phyloP scores from a whole-genome alignment of 176 grass and related monocot species.

The Eremochloa ophiuroides region DNA sequence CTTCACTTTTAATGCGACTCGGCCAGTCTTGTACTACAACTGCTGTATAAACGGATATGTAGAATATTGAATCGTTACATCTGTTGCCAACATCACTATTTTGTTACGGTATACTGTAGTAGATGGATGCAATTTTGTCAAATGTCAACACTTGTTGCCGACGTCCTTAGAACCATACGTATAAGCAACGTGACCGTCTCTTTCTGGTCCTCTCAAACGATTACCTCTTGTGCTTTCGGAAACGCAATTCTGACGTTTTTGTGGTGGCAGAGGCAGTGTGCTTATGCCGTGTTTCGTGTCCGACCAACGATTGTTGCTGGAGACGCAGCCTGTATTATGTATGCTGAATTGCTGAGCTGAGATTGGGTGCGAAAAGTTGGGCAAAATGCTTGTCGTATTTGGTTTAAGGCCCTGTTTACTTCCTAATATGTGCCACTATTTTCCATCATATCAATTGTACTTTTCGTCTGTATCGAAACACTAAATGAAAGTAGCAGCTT shows the following conservation, averaged over 20 bases:
- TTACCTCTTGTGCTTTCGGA: neutral
- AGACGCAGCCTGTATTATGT: too few relatives aligned
- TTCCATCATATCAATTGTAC: too few relatives aligned
- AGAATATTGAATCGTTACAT: slow-evolving; percentile 14
- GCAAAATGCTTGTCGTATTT: too few relatives aligned
- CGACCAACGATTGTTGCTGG: neutral
- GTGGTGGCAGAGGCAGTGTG: neutral
- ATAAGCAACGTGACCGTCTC: neutral
- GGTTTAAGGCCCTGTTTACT: too few relatives aligned
- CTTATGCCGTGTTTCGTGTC: neutral
- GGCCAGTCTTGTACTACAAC: slow-evolving; percentile 26
- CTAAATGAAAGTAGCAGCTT: too few relatives aligned
- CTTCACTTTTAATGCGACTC: neutral
- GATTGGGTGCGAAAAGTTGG: too few relatives aligned
- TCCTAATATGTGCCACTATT: too few relatives aligned
- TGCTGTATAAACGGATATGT: slow-evolving; percentile 35
- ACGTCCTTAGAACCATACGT: neutral
- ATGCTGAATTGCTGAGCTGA: too few relatives aligned
- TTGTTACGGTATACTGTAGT: neutral
- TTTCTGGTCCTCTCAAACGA: neutral
- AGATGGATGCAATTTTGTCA: neutral
- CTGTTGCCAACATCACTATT: neutral
- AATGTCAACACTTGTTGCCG: neutral
- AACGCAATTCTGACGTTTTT: neutral
- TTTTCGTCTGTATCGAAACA: too few relatives aligned